Base-by-base conservation (phyloP, 2,329 filamentous ascomycete species). In the Paecilomyces sp. region DNA sequence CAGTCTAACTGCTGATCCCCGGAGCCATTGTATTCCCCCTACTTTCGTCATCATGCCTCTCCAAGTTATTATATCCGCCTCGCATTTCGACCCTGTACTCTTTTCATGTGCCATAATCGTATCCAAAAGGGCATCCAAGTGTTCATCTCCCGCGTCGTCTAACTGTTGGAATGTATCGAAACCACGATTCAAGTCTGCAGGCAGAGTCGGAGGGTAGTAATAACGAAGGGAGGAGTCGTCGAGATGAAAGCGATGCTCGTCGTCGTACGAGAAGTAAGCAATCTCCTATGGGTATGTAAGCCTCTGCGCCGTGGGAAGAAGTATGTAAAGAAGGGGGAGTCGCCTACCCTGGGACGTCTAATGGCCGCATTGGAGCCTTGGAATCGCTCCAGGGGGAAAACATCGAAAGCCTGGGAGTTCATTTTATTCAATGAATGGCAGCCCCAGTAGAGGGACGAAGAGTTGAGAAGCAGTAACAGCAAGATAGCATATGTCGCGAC, bases 21-120 rank as follows among this genome's bases (percentile, higher is more conserved):
- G 41, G 30, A 41, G n/a, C 25, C 15, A 36, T 33, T 50, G 25
- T 50, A 30, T 30, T 12, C 41, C 24, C 57, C 75, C 57, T 71
- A 92, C 91, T 83, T 97, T 99, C 63, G 94, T 97, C 88, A 99
- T 92, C 91, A 97, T 97, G 41, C 94, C 94, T 68, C 94, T 83
- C 93, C 93, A 99, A 1, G 93, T 97, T 57, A 97, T 82, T 54
- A 97, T 73, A 67, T 96, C 86, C 1, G 89, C 88, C 62, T 92
- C 87, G 33, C 88, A 86, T 69, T 83, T 87, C 68, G 84, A 81
- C 2, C 84, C 83, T 0, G 82, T 85, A 64, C 86, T 80, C 72
- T 87, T 81, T 75, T 97, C 94, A 65, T 90, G 81, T 28, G 83
- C 82, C 55, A 86, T 80, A 54, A 99, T 85, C 0, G 92, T 88